Base-by-base conservation (phyloP, 2,329 filamentous ascomycete species). In the Sporothrix dimorphospora region DNA sequence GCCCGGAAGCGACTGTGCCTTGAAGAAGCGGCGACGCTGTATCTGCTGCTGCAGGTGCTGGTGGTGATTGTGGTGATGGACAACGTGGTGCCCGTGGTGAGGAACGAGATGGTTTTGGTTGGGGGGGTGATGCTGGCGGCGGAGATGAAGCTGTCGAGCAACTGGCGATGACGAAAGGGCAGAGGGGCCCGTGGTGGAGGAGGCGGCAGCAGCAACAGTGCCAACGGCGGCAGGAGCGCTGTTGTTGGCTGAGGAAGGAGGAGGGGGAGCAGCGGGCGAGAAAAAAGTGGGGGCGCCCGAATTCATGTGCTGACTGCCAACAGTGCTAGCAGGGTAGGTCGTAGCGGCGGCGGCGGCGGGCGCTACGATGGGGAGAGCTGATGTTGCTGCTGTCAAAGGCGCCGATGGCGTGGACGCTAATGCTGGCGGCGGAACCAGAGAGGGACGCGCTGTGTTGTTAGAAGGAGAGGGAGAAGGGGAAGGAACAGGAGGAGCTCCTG, bases 61-160 rank as follows among this genome's bases (percentile, higher is more conserved):
- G 69, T 72, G 74, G 65, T 73, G 73, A 14, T 74, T 74, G 51
- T 73, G 75, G 71, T 49, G 69, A 51, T 75, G 65, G 63, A 69
- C 63, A 57, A 73, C 68, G 63, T 73, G 72, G 5, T 70, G 67
- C 49, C 74, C 68, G 59, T 72, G 59, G 74, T 63, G 21, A 19
- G 30, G 34, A 11, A 16, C 19, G 14, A n/a, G 42, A 53, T 61
- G 30, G 51, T 55, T 67, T 51, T 27, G 24, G 69, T 47, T 59
- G 42, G 27, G 49, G 42, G 27, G 49, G 16, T 61, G 68, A 19
- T 69, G 71, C 16, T 63, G 71, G 30, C 63, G 72, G 21, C 53
- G 69, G 9, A 51, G 42, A 24, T 68, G 69, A 55, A 55, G 72
- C 30, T 61, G 55, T 30, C 49, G 57, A n/a, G 66, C 19, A 21